phyloP scores from a whole-genome alignment of 139 green algal species.

The Volvox reticuliferus region DNA sequence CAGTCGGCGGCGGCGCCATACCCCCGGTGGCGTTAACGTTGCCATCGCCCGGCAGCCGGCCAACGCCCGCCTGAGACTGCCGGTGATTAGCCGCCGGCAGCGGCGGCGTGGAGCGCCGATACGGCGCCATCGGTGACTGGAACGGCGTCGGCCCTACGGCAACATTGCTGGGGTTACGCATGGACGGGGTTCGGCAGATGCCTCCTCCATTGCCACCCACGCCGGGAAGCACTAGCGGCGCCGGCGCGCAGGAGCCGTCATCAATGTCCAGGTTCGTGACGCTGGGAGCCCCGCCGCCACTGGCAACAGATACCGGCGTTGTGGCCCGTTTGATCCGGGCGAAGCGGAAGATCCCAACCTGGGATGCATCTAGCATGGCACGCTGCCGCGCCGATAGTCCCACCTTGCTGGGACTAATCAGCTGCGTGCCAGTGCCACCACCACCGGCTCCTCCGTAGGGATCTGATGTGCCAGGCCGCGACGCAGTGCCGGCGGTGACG shows the following conservation, averaged over 20 bases:
- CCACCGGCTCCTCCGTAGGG: neutral
- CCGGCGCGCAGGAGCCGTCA: neutral
- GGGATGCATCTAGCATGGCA: neutral
- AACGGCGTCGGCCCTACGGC: neutral
- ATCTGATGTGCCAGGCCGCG: conserved; percentile 4
- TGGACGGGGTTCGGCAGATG: neutral
- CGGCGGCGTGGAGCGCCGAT: conserved; percentile 11
- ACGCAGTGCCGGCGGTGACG: neutral
- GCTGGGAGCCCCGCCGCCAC: neutral
- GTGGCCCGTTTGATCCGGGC: neutral
- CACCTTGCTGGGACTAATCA: conserved; percentile 2
- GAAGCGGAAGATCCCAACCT: conserved; percentile 33
- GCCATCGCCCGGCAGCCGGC: neutral
- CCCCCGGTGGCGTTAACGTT: too few species aligned
- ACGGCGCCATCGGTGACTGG: conserved; percentile 6
- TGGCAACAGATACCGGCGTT: neutral
- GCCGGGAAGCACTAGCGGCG: neutral
- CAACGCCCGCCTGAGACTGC: neutral
- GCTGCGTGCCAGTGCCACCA: neutral
- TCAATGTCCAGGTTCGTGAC: neutral
- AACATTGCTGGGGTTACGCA: neutral
- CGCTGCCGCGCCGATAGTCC: conserved; percentile 34
- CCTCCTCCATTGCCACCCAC: neutral
- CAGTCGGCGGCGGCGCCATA: neutral
- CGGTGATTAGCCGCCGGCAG: conserved; percentile 25